Evolutionary conservation across 202 grass and related monocot genomes (phyloP).

Genomic region (Brachypodium distachyon): DNA sequence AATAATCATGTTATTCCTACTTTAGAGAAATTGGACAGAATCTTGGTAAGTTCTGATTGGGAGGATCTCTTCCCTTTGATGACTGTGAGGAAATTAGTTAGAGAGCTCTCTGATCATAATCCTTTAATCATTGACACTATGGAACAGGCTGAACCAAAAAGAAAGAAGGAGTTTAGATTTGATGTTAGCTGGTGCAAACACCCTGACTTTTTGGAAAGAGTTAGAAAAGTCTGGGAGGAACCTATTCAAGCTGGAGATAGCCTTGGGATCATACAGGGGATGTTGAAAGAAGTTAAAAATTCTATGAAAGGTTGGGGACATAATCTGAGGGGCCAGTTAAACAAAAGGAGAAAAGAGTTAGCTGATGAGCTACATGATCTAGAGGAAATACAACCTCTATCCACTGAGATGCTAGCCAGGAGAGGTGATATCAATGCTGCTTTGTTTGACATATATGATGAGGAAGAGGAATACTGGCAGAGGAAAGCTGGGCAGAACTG

Average conservation of each 20-base stretch:
- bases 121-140: not conserved
- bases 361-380: not conserved
- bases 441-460: not conserved
- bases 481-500: not conserved
- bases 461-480: not conserved
- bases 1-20: not conserved
- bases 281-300: not conserved
- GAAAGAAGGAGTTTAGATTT: not conserved
- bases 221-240: not conserved
- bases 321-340: not conserved
- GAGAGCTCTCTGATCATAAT: not conserved
- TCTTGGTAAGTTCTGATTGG: not conserved
- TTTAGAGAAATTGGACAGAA: not conserved
- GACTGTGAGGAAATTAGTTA: not conserved
- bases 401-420: not conserved
- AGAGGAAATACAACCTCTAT: not conserved
- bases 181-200: not conserved
- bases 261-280: not conserved
- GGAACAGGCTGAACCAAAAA: not conserved
- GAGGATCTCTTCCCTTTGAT: not conserved
- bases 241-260: not conserved
- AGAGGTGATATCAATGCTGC: not conserved
- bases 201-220: not conserved
- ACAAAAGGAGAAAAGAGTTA: not conserved
- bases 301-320: not conserved